Evolutionary conservation across 345 rosid genomes (phyloP).

Genomic region (Eucalyptus viminalis): DNA sequence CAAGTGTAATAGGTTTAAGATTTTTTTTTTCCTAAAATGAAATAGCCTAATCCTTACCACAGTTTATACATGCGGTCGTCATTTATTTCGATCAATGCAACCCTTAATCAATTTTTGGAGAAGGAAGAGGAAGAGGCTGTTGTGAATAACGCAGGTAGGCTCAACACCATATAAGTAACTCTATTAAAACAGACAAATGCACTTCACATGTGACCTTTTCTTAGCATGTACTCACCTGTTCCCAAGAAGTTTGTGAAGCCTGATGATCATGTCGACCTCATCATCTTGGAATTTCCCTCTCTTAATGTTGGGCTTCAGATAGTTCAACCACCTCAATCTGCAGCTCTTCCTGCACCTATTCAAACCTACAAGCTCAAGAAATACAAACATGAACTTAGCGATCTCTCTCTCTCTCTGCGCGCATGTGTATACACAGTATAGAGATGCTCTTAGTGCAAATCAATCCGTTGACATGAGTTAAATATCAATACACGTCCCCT

Average conservation of each 20-base stretch:
- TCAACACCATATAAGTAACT: not conserved
- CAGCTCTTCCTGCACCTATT: constrained; percentile 8
- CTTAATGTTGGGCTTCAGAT: constrained; percentile 6
- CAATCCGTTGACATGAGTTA: no score
- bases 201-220: no score
- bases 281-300: constrained; percentile 4
- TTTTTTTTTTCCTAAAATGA: not conserved
- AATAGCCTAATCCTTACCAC: not conserved
- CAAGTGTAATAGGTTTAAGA: no score
- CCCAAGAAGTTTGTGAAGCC: constrained; percentile 5
- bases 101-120: not conserved
- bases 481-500: no score
- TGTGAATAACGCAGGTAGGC: not conserved
- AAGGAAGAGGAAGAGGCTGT: not conserved
- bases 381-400: not conserved
- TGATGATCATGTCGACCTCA: constrained; percentile 4
- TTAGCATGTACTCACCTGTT: not conserved
- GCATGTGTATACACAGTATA: not conserved
- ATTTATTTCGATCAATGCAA: not conserved
- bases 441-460: no score
- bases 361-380: not conserved
- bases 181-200: no score
- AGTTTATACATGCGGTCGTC: not conserved
- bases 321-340: constrained; percentile 4
- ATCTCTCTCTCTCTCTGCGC: not conserved